phyloP scores from a whole-genome alignment of 108 stramenopile genomes.

The Epithemia pelagica region DNA sequence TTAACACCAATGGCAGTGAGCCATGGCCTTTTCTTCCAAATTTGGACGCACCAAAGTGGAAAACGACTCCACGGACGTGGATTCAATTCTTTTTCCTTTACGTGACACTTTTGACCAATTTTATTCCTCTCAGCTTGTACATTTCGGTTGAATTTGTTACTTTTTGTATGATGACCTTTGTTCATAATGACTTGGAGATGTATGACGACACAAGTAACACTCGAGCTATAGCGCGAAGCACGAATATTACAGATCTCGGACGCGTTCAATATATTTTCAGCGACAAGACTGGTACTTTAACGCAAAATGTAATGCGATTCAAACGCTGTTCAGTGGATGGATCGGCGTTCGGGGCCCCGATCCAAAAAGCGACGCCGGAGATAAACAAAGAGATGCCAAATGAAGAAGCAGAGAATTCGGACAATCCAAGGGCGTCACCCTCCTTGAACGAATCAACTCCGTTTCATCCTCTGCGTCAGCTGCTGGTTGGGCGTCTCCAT shows the following conservation, averaged over 20 bases:
- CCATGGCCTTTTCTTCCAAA: slow-evolving; percentile 74
- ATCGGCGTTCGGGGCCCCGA: slow-evolving; percentile 73
- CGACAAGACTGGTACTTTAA: slow-evolving; percentile 96
- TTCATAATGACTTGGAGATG: slow-evolving; percentile 81
- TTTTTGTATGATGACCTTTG: slow-evolving; percentile 59
- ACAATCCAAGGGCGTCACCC: neutral
- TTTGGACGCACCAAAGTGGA: slow-evolving; percentile 45
- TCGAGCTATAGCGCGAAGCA: slow-evolving; percentile 76
- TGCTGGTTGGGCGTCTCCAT: slow-evolving; percentile 42
- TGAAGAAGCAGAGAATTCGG: slow-evolving; percentile 13
- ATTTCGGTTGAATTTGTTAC: slow-evolving; percentile 79
- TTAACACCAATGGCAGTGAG: slow-evolving; percentile 34
- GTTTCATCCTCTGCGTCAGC: slow-evolving; percentile 49
- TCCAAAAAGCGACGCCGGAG: slow-evolving; percentile 43
- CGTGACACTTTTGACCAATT: slow-evolving; percentile 79
- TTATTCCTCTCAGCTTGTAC: slow-evolving; percentile 87
- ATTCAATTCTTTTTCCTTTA: slow-evolving; percentile 69
- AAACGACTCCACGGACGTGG: slow-evolving; percentile 40
- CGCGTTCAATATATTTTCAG: slow-evolving; percentile 95
- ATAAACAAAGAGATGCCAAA: neutral
- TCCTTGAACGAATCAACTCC: neutral
- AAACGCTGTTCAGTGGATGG: slow-evolving; percentile 90
- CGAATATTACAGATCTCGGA: slow-evolving; percentile 88
- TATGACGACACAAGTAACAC: slow-evolving; percentile 87
- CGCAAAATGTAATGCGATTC: slow-evolving; percentile 97